Evolutionary conservation across 139 green algal genomes (phyloP).

Genomic region (Chlamydomonas incerta): DNA sequence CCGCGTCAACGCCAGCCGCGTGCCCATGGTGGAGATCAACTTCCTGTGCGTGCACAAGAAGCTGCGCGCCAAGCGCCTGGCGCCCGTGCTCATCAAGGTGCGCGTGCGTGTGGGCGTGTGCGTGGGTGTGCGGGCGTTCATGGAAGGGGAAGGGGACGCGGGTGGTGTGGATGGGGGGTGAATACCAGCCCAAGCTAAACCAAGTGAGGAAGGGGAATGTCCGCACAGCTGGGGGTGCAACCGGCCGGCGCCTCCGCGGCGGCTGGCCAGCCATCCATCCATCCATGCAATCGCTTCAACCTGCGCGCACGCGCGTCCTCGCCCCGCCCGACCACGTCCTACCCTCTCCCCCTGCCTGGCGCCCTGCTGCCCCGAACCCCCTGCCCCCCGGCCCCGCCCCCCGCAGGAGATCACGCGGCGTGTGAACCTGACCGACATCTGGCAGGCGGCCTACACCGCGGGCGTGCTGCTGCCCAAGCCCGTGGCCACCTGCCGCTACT

Average conservation of each 20-base stretch:
- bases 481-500: slow-evolving; percentile 92
- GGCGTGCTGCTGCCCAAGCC: slow-evolving; percentile 95
- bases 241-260: no score
- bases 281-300: no score
- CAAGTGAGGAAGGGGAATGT: no score
- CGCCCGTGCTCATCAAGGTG: slow-evolving; percentile 97
- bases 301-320: no score
- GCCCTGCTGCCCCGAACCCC: no score
- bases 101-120: no score
- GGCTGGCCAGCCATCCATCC: no score
- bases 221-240: background rate
- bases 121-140: background rate
- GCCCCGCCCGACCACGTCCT: no score
- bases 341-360: no score
- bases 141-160: no score
- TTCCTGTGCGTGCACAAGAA: slow-evolving; percentile 99
- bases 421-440: slow-evolving; percentile 91
- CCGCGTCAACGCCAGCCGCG: slow-evolving; percentile 21
- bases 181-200: no score
- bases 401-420: slow-evolving; percentile 89
- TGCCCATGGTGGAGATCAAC: slow-evolving; percentile 96
- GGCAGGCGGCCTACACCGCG: slow-evolving; percentile 97
- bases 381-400: background rate
- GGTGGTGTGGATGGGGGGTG: no score
- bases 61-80: slow-evolving; percentile 94